A percentile compares a stretch with the other conserved stretches of the same genome.
phyloP scores from a whole-genome alignment of 495 filamentous ascomycete species.

The Neurospora sp. region DNA sequence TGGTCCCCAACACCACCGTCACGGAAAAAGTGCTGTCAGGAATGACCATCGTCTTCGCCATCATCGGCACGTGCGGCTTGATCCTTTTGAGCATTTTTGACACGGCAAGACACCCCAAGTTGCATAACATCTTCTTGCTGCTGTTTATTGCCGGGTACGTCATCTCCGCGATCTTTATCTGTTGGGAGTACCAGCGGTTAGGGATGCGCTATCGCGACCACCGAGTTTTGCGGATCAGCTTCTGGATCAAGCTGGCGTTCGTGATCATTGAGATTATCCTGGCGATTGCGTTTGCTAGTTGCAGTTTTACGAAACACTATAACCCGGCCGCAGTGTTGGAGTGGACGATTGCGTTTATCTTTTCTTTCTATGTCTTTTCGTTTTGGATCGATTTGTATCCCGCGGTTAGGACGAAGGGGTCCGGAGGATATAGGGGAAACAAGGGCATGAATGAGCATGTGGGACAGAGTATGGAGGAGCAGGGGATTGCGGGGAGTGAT shows the following conservation, averaged over 20 bases:
- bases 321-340: constrained; percentile 51
- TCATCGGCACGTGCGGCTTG: constrained; percentile 67
- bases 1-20: constrained; percentile 57
- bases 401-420: constrained; percentile 52
- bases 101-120: constrained; percentile 49
- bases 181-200: constrained; percentile 77
- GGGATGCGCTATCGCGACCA: constrained; percentile 67
- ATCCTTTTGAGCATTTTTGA: constrained; percentile 82
- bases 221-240: constrained; percentile 60
- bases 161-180: constrained; percentile 72
- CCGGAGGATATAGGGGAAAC: not conserved
- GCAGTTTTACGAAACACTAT: constrained; percentile 29
- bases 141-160: constrained; percentile 83
- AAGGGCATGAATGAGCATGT: not conserved
- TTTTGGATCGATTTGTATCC: constrained; percentile 85
- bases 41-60: constrained; percentile 59
- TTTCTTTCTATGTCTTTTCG: constrained; percentile 80
- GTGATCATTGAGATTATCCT: constrained; percentile 69
- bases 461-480: not conserved
- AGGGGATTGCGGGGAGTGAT: not conserved
- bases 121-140: constrained; percentile 70
- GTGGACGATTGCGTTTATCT: constrained; percentile 83
- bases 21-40: constrained; percentile 61
- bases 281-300: constrained; percentile 52
- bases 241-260: constrained; percentile 74